Conservation (phyloP, 129 eudicot species). For the Saposhnikovia divaricata region DNA sequence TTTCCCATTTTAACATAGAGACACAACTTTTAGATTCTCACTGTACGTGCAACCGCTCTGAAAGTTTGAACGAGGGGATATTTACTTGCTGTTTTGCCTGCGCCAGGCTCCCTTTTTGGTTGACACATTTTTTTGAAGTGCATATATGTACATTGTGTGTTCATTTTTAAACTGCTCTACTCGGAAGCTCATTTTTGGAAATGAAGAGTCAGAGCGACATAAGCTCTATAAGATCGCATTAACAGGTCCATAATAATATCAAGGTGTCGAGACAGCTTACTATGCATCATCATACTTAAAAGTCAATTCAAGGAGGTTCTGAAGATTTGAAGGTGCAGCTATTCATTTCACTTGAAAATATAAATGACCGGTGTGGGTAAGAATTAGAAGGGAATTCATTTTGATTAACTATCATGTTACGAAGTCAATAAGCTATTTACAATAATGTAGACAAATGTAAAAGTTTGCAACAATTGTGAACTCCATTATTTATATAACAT, state of each 20-base stretch:
- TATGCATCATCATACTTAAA: too few species aligned
- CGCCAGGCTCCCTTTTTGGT: background rate
- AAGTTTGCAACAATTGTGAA: background rate
- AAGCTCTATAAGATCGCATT: too few species aligned
- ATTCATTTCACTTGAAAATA: background rate
- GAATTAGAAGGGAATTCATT: background rate
- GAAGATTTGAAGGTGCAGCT: too few species aligned
- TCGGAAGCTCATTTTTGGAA: too few species aligned
- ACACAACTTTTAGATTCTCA: background rate
- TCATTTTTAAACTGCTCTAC: too few species aligned
- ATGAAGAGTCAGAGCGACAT: too few species aligned
- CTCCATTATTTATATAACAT: background rate
- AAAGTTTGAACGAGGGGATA: background rate
- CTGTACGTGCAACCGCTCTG: background rate
- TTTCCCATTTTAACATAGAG: background rate
- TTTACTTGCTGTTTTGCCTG: background rate
- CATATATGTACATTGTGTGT: too few species aligned
- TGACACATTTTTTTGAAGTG: background rate
- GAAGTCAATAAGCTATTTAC: background rate
- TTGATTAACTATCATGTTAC: background rate
- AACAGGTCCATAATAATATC: too few species aligned
- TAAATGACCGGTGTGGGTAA: too few species aligned
- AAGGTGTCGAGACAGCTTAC: too few species aligned
- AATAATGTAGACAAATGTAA: background rate
- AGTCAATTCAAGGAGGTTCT: too few species aligned